Evolutionary conservation across 305 asterid species (phyloP).

Genomic region (Plantago coronopus): DNA sequence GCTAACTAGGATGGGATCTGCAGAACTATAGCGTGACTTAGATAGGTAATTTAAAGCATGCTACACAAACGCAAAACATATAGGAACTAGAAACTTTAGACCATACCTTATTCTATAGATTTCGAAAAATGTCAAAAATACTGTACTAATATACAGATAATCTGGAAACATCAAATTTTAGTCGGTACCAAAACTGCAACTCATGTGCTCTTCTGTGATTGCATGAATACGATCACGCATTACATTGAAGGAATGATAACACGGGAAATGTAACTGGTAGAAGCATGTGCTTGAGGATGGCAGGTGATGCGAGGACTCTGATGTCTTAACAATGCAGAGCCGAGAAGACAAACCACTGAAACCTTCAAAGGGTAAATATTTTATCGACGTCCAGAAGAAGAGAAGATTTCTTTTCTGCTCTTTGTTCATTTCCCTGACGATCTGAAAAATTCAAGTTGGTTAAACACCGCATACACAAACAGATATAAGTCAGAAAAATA

Average conservation of each 20-base stretch:
- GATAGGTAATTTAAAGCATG: no score
- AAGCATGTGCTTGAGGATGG: not conserved
- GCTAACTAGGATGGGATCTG: no score
- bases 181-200: not conserved
- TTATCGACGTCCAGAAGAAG: slow-evolving; percentile 3
- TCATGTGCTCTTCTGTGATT: not conserved
- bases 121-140: no score
- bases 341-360: not conserved
- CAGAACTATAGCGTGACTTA: no score
- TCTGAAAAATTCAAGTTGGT: not conserved
- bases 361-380: slow-evolving; percentile 3
- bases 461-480: not conserved
- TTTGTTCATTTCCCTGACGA: not conserved
- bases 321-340: not conserved
- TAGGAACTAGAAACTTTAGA: no score
- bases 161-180: no score
- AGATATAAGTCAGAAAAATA: not conserved
- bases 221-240: not conserved
- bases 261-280: not conserved
- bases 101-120: no score
- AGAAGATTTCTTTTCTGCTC: not conserved
- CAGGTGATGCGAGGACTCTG: not conserved
- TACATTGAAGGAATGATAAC: not conserved
- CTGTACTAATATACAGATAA: no score
- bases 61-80: no score